A percentile compares a stretch with the other conserved stretches of the same genome.
phyloP scores from a whole-genome alignment of 2,329 filamentous ascomycete species.

The Aspergillus sergii region DNA sequence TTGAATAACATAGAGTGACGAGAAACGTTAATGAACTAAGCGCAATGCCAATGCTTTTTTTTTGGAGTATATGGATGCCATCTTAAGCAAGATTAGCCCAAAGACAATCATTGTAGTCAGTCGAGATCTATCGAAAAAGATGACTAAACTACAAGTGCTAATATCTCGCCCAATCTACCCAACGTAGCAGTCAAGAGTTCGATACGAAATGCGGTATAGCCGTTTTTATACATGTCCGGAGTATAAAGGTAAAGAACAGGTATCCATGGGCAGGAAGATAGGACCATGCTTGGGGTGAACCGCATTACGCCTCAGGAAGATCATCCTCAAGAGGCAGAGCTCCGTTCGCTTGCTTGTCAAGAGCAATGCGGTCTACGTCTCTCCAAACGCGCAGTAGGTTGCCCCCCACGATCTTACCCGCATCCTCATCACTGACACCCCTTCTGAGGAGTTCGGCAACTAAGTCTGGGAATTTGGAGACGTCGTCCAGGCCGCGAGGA shows the following conservation, averaged over 20 bases:
- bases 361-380: conserved; percentile 73
- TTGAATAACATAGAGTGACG: neutral
- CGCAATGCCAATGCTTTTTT: neutral
- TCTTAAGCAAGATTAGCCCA: neutral
- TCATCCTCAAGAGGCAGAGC: conserved; percentile 49
- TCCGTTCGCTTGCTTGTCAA: conserved; percentile 62
- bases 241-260: neutral
- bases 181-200: neutral
- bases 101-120: neutral
- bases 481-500: conserved; percentile 78
- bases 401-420: conserved; percentile 72
- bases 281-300: neutral
- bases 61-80: too few species aligned
- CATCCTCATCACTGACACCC: conserved; percentile 74
- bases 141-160: neutral
- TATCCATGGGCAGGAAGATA: neutral
- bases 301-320: neutral
- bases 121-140: neutral
- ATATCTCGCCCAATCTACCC: neutral
- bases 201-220: neutral
- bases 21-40: neutral
- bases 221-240: neutral
- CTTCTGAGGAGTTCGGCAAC: conserved; percentile 73
- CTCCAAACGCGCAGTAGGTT: conserved; percentile 85
- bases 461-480: conserved; percentile 78